Percentiles rank a stretch among this genome's conserved stretches.
phyloP scores from a whole-genome alignment of 163 green algal species.

The Trebouxia gelatinosa region DNA sequence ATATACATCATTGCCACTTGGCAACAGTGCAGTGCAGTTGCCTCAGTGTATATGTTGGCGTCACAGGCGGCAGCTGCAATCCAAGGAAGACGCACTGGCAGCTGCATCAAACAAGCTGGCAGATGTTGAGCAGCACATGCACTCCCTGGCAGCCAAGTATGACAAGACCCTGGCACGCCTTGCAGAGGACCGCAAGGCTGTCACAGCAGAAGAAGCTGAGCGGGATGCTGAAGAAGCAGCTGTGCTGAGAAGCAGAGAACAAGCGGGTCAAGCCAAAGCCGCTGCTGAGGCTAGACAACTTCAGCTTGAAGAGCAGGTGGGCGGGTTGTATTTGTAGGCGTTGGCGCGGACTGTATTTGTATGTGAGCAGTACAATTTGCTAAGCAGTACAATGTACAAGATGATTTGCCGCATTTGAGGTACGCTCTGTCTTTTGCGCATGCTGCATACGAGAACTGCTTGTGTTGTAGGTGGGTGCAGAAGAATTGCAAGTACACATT shows the following conservation, averaged over 20 bases:
- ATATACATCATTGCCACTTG: no score
- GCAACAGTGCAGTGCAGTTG: no score
- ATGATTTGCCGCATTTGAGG: no score
- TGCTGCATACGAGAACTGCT: no score
- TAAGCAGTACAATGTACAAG: no score
- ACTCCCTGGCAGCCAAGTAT: slow-evolving; percentile 31
- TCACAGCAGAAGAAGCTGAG: slow-evolving; percentile 38
- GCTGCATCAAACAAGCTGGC: slow-evolving; percentile 33
- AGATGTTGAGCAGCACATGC: slow-evolving; percentile 39
- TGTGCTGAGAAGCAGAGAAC: not conserved
- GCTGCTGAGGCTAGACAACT: slow-evolving; percentile 23
- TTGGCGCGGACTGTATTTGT: no score
- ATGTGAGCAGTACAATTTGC: no score
- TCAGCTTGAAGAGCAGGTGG: slow-evolving; percentile 32
- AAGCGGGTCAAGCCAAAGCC: slow-evolving; percentile 24
- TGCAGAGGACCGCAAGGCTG: slow-evolving; percentile 28
- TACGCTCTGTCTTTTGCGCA: no score
- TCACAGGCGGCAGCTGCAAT: slow-evolving; percentile 32
- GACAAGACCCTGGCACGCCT: slow-evolving; percentile 37
- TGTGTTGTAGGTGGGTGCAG: no score
- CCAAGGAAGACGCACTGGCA: slow-evolving; percentile 41
- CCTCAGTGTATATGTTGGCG: no score
- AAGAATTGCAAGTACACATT: no score
- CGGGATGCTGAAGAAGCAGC: slow-evolving; percentile 10
- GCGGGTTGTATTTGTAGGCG: no score